Evolutionary conservation across 2,329 filamentous ascomycete species (phyloP).

Genomic region (Basipetospora sp.): DNA sequence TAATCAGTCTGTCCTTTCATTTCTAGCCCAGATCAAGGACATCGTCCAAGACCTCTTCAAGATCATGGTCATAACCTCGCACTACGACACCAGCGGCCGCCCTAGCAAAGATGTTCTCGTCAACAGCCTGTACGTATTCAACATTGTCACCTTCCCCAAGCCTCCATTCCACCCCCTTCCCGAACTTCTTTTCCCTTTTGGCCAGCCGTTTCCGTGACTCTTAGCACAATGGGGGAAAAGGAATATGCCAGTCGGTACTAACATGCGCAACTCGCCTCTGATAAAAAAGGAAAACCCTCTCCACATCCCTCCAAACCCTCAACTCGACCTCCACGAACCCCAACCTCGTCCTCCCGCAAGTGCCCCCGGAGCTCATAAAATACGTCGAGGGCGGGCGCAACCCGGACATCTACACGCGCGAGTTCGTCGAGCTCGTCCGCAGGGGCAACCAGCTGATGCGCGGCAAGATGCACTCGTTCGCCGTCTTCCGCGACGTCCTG

Average conservation of each 20-base stretch:
- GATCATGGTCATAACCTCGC: conserved; percentile 46
- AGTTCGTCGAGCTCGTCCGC: conserved; percentile 56
- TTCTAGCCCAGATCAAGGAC: conserved; percentile 42
- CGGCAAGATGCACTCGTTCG: conserved; percentile 50
- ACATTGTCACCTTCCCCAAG: conserved; percentile 1
- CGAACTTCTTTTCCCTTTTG: background rate
- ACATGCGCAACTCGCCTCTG: conserved; percentile 8
- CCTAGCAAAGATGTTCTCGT: conserved; percentile 42
- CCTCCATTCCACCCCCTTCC: background rate
- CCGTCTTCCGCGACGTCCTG: conserved; percentile 44
- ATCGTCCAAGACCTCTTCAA: conserved; percentile 50
- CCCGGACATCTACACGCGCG: conserved; percentile 59
- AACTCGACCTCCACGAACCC: conserved; percentile 27
- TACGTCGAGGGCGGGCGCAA: conserved; percentile 60
- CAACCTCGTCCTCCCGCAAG: conserved; percentile 27
- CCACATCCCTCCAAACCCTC: conserved; percentile 22
- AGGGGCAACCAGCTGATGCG: conserved; percentile 52
- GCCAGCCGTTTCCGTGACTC: too few relatives aligned
- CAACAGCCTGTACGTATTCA: conserved; percentile 32
- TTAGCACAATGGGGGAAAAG: too few relatives aligned
- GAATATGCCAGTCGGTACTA: too few relatives aligned
- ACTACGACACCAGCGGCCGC: conserved; percentile 40
- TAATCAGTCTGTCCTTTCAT: background rate
- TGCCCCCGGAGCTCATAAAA: conserved; percentile 48
- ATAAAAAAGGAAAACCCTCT: conserved; percentile 27